Conservation (phyloP, 2,329 filamentous ascomycete genomes). For the Penicillium sp. region DNA sequence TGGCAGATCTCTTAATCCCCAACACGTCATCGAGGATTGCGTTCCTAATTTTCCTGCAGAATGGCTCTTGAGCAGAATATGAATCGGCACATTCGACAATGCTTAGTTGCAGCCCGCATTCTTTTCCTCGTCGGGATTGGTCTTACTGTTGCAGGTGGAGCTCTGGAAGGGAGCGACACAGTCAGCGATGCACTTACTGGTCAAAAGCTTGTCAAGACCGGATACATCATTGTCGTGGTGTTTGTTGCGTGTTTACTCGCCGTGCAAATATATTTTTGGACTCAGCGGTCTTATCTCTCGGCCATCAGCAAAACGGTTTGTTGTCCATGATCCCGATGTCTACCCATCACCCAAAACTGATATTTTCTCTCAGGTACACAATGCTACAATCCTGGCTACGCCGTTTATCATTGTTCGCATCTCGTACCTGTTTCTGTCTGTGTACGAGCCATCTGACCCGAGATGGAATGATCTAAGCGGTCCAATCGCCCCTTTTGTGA, state of each 20-base stretch:
- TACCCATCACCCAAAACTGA: not conserved
- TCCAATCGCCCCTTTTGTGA: slow-evolving; percentile 21
- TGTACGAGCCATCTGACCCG: slow-evolving; percentile 11
- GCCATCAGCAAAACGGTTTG: slow-evolving; percentile 16
- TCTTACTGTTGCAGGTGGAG: slow-evolving; percentile 22
- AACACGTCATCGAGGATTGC: not conserved
- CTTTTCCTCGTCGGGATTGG: slow-evolving; percentile 21
- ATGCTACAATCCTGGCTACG: slow-evolving; percentile 15
- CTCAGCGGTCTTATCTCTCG: slow-evolving; percentile 7
- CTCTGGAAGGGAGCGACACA: slow-evolving; percentile 19
- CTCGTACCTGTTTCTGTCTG: slow-evolving; percentile 25
- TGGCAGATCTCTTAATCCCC: not conserved
- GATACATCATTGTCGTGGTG: slow-evolving; percentile 21
- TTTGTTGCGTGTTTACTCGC: slow-evolving; percentile 20
- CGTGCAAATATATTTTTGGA: slow-evolving; percentile 24
- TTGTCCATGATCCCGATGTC: not conserved
- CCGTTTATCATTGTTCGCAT: slow-evolving; percentile 26
- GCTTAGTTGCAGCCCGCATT: slow-evolving; percentile 15
- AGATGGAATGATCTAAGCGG: slow-evolving; percentile 23
- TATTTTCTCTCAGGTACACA: slow-evolving; percentile 12
- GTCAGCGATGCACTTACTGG: slow-evolving; percentile 12
- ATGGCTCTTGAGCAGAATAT: slow-evolving; percentile 3
- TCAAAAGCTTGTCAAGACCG: slow-evolving; percentile 20
- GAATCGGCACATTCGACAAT: slow-evolving; percentile 5
- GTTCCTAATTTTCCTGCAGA: not conserved